Evolutionary conservation across 2,329 filamentous ascomycete genomes (phyloP).

Genomic region (Xylaria sp.): DNA sequence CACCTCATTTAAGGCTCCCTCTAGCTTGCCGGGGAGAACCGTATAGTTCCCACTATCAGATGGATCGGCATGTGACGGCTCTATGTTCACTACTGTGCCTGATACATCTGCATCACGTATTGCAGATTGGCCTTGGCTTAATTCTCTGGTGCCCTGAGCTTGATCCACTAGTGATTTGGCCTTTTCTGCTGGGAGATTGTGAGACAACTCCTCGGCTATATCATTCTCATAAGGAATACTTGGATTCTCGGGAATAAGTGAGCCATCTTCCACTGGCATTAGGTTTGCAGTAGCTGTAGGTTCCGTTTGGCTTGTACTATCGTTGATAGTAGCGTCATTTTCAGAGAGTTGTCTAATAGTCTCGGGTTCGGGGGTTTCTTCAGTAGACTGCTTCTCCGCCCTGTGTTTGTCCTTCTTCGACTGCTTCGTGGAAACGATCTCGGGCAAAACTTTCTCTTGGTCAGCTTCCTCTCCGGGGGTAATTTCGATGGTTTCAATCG

Average conservation of each 20-base stretch:
- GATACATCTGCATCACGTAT: neutral
- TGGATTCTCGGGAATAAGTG: neutral
- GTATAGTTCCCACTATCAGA: slow-evolving; percentile 15
- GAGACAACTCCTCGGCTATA: neutral
- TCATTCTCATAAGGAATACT: neutral
- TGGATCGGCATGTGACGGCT: neutral
- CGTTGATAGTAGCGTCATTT: neutral
- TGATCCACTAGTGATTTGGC: slow-evolving; percentile 1
- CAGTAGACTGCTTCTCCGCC: slow-evolving; percentile 33
- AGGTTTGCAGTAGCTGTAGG: slow-evolving; percentile 1
- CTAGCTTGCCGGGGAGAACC: slow-evolving; percentile 14
- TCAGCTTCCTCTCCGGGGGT: slow-evolving; percentile 16
- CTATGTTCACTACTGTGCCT: slow-evolving; percentile 3
- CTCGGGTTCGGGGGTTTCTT: slow-evolving; percentile 24
- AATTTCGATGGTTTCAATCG: slow-evolving; percentile 19
- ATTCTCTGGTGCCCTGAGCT: slow-evolving; percentile 7
- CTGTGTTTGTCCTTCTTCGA: slow-evolving; percentile 57
- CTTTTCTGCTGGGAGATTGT: neutral
- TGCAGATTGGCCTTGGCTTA: neutral
- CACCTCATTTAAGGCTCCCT: slow-evolving; percentile 1
- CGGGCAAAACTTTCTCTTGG: slow-evolving; percentile 24
- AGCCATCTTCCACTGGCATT: neutral
- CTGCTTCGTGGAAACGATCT: slow-evolving; percentile 51
- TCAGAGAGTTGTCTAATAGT: slow-evolving; percentile 3
- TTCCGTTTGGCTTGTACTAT: slow-evolving; percentile 1